Evolutionary conservation across 192 early-diverging fungal genomes (phyloP).

Genomic region (Chytriomyces confervae): DNA sequence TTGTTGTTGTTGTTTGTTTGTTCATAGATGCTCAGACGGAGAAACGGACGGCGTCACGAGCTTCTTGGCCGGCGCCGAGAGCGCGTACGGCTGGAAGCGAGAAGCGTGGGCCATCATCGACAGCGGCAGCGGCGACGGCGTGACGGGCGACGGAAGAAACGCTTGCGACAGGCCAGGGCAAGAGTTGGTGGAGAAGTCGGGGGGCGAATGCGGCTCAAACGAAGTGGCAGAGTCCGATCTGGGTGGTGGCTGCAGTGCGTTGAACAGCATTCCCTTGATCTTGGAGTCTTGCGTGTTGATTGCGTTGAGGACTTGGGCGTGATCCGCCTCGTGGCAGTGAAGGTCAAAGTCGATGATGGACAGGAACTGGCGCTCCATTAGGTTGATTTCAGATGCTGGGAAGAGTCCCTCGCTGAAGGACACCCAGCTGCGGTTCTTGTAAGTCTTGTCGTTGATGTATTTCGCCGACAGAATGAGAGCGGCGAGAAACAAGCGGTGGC

Average conservation of each 20-base stretch:
- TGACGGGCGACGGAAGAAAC: neutral
- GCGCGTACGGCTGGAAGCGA: neutral
- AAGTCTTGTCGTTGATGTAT: conserved; percentile 23
- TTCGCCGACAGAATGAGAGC: conserved; percentile 10
- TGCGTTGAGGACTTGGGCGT: neutral
- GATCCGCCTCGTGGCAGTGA: neutral
- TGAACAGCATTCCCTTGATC: neutral
- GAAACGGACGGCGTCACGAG: neutral
- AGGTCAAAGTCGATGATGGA: conserved; percentile 20
- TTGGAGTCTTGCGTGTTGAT: neutral
- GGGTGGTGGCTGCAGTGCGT: neutral
- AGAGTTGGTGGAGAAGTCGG: neutral
- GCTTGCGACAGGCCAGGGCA: neutral
- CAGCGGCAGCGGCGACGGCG: neutral
- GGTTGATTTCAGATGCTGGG: conserved; percentile 25
- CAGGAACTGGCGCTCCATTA: conserved; percentile 30
- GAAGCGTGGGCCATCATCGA: neutral
- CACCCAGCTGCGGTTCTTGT: conserved; percentile 22
- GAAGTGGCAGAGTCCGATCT: neutral
- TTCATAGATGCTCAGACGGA: neutral
- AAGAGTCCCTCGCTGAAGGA: conserved; percentile 27
- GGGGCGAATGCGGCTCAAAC: neutral
- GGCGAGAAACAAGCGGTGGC: conserved; percentile 14
- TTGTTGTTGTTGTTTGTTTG: neutral
- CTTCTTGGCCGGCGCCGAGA: neutral